Base-by-base conservation (phyloP, 2,329 filamentous ascomycete species). In the Trichothecium sympodiale region DNA sequence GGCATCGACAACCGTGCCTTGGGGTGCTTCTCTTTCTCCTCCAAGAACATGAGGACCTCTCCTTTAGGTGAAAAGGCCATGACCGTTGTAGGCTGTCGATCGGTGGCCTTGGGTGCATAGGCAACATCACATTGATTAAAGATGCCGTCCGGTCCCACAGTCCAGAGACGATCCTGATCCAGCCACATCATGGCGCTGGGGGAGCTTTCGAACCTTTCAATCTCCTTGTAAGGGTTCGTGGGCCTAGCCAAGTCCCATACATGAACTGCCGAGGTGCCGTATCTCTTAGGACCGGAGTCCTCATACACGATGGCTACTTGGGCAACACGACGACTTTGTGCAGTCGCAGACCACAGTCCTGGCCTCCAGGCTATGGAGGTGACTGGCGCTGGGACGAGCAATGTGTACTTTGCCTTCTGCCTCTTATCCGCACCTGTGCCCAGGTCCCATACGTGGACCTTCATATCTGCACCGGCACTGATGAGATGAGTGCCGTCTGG, bases 171-270 rank as follows among this genome's bases (percentile, higher is more conserved):
- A 42, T 80, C 76, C 41, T 75, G 69, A 41, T 77, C 68, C 38
- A 72, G 73, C 77, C 78, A 83, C 6, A 78, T 53, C 13, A 82
- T 51, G 2, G 67, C 67, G 8, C 64, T 67, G 1, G 77, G 77
- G 3, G 74, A 68, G 18, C 51, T 62, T 16, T 73, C 67, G 43
- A 79, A 80, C 28, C 69, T 58, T 39, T 77, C 71, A 32, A 82
- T 67, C 45, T 78, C 72, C 43, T 79, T 78, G 48, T 77, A 80
- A 0, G 77, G 76, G 62, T 82, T 68, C 2, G 74, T 72, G 2
- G 77, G 74, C 23, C 78, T 64, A 6, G 74, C 77, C n/a, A 83
- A 56, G 48, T 83, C 78, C 76, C 77, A 83, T 15, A 82, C 62
- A 38, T 82, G 76, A 12, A 80, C 73, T 0, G 67, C 61, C 18